These are phyloP conservation scores for Cardamine chenopodiifolia DNA, from an alignment of 345 rosid genomes.

Conservation along the genomic window DNA sequence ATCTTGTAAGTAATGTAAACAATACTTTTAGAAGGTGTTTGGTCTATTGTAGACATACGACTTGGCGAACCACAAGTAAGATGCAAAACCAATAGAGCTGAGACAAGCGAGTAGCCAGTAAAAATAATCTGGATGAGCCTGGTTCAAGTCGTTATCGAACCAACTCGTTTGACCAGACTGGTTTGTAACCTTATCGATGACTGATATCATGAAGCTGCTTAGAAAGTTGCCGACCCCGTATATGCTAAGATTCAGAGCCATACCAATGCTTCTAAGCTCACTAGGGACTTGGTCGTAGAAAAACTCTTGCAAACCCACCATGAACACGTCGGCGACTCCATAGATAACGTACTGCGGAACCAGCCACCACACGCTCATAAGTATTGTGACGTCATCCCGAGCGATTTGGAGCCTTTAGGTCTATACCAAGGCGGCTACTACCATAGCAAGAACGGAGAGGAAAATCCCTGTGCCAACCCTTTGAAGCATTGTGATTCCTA, in stretches of 20 bases:
- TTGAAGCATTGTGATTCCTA: slow-evolving; percentile 49
- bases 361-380: slow-evolving; percentile 49
- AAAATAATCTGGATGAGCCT: slow-evolving; percentile 58
- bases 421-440: slow-evolving; percentile 47
- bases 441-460: slow-evolving; percentile 36
- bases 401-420: slow-evolving; percentile 39
- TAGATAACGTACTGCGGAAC: slow-evolving; percentile 40
- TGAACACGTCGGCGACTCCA: slow-evolving; percentile 44
- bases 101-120: slow-evolving; percentile 54
- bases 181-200: slow-evolving; percentile 45
- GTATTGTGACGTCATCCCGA: slow-evolving; percentile 12
- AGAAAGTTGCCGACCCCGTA: slow-evolving; percentile 54
- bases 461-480: slow-evolving; percentile 42
- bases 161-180: slow-evolving; percentile 46
- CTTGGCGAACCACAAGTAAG: slow-evolving; percentile 46
- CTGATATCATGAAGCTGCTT: slow-evolving; percentile 54
- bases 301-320: slow-evolving; percentile 61
- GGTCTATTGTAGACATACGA: slow-evolving; percentile 44
- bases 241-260: slow-evolving; percentile 55
- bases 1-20: too few species aligned
- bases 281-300: slow-evolving; percentile 62
- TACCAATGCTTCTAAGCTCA: slow-evolving; percentile 59
- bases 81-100: slow-evolving; percentile 35
- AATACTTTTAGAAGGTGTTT: slow-evolving; percentile 30
- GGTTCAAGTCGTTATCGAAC: slow-evolving; percentile 54